These are phyloP conservation scores for Suillus placidus DNA, from an alignment of 768 basidiomycete genomes.

Conservation along the genomic window DNA sequence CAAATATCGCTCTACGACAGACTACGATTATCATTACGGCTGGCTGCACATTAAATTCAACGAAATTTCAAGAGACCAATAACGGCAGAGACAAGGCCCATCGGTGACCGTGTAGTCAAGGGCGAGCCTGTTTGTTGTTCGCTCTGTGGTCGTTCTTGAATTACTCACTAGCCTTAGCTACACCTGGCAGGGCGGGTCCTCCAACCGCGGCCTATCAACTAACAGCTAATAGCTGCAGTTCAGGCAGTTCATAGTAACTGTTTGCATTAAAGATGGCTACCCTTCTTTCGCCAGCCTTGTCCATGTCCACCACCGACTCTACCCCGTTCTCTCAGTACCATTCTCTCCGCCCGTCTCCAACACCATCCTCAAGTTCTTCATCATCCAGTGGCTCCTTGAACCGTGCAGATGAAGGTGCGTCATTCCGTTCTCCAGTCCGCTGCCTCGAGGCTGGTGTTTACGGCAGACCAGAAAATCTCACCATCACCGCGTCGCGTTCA, in stretches of 20 bases:
- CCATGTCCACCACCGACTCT: conserved; percentile 25
- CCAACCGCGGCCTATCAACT: background rate
- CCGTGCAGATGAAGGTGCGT: conserved; percentile 66
- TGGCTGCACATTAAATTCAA: background rate
- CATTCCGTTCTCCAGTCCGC: conserved; percentile 8
- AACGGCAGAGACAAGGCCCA: background rate
- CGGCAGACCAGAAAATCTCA: conserved; percentile 65
- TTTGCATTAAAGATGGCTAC: background rate
- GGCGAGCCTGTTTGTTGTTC: background rate
- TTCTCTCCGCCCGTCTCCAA: conserved; percentile 35
- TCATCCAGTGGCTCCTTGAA: conserved; percentile 60
- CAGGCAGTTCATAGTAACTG: background rate
- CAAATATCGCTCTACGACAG: background rate
- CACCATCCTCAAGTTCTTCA: conserved; percentile 35
- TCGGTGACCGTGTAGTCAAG: background rate
- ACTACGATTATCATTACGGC: conserved; percentile 4
- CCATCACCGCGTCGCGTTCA: conserved; percentile 60
- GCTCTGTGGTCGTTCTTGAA: background rate
- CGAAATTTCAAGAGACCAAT: background rate
- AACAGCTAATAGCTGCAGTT: background rate
- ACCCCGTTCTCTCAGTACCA: conserved; percentile 38
- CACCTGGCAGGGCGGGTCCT: background rate
- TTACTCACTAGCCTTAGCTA: background rate
- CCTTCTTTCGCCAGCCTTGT: conserved; percentile 5
- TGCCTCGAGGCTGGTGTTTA: conserved; percentile 29